phyloP scores from a whole-genome alignment of 805 yeast genomes.

The Peterozyma xylosa region DNA sequence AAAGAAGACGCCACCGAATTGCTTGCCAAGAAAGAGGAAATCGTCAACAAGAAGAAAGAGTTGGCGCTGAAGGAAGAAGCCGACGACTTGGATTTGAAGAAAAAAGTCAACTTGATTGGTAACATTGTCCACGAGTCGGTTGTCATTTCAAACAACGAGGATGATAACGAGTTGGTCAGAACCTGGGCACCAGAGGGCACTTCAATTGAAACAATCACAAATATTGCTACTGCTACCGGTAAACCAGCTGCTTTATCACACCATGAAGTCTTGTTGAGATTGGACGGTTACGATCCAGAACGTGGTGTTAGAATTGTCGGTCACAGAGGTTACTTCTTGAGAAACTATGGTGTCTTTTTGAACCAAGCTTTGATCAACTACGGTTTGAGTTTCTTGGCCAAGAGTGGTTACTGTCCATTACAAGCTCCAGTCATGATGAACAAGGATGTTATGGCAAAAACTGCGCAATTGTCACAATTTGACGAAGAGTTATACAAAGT shows the following conservation, averaged over 20 bases:
- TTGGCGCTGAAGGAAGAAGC: conserved; percentile 64
- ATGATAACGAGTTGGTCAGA: conserved; percentile 78
- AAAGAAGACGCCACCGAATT: conserved; percentile 91
- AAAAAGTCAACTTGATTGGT: conserved; percentile 85
- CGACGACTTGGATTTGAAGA: conserved; percentile 67
- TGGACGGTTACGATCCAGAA: conserved; percentile 98
- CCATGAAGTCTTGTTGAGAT: conserved; percentile 87
- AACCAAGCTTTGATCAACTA: conserved; percentile 97
- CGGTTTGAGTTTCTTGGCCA: conserved; percentile 78
- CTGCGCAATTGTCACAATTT: conserved; percentile 96
- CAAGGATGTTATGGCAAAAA: conserved; percentile 98
- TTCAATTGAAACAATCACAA: conserved; percentile 42
- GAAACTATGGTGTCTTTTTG: conserved; percentile 92
- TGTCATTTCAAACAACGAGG: conserved; percentile 83
- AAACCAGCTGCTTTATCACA: conserved; percentile 78
- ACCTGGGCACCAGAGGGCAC: conserved; percentile 77
- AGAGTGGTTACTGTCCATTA: conserved; percentile 76
- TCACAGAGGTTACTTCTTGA: conserved; percentile 95
- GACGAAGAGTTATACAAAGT: conserved; percentile 98
- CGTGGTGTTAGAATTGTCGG: conserved; percentile 97
- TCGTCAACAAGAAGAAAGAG: conserved; percentile 62
- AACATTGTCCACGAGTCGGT: conserved; percentile 92
- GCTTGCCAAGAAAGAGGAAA: conserved; percentile 69
- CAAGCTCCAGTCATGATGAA: conserved; percentile 99
- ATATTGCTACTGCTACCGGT: conserved; percentile 71